Conservation (phyloP, 148 eudicot genomes). For the Arctostaphylos glauca region DNA sequence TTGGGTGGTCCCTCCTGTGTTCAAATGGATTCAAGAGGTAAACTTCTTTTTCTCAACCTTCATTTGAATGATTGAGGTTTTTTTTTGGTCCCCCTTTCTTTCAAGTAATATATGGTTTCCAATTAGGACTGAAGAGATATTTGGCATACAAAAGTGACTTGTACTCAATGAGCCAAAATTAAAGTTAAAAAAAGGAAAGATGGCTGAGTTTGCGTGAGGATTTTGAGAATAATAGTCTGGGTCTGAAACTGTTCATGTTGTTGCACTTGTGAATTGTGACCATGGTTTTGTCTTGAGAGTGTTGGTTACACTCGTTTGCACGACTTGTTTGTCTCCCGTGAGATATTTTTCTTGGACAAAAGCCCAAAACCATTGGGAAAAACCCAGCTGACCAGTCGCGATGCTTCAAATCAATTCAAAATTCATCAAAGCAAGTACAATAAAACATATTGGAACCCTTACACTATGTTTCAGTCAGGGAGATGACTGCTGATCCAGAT, state of each 20-base stretch:
- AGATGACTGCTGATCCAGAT: neutral
- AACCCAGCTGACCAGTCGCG: neutral
- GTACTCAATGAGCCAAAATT: neutral
- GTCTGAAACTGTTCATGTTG: neutral
- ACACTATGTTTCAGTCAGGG: neutral
- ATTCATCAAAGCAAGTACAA: too few species aligned
- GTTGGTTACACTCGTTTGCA: neutral
- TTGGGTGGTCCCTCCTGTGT: conserved; percentile 83
- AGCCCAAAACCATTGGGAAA: neutral
- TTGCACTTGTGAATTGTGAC: neutral
- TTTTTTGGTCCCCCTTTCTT: neutral
- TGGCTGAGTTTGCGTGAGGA: neutral
- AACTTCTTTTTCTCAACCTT: neutral
- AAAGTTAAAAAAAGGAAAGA: neutral
- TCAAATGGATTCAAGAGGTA: conserved; percentile 97
- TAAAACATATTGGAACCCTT: neutral
- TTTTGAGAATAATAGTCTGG: neutral
- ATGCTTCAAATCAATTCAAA: too few species aligned
- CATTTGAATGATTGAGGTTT: neutral
- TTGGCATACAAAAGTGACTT: neutral
- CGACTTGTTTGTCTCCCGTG: neutral
- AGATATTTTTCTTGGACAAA: neutral
- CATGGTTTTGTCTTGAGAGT: neutral
- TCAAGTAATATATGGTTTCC: neutral
- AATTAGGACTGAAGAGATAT: neutral